Evolutionary conservation across 176 grass and related monocot species (phyloP).

Genomic region (Pontederia paniculata): DNA sequence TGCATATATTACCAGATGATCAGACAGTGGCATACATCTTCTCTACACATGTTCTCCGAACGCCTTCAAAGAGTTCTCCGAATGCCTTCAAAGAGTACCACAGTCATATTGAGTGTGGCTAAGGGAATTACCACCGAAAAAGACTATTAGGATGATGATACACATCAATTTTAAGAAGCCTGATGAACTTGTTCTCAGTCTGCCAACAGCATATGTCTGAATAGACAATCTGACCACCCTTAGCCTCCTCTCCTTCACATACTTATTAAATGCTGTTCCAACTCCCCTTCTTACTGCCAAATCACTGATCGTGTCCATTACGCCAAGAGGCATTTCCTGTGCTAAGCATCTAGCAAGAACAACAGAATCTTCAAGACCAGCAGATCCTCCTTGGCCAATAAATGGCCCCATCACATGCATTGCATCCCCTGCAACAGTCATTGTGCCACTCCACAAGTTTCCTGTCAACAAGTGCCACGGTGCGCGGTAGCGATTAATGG

Average conservation of each 20-base stretch:
- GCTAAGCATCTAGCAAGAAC: constrained; percentile 32
- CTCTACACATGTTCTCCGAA: no score
- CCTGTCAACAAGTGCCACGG: no score
- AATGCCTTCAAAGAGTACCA: constrained; percentile 19
- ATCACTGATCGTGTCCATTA: background rate
- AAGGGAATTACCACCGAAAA: constrained; percentile 19
- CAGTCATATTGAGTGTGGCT: constrained; percentile 30
- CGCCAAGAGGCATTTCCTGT: background rate
- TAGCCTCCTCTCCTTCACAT: constrained; percentile 26
- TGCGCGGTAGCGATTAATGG: no score
- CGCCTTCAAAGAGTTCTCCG: no score
- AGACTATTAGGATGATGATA: constrained; percentile 4
- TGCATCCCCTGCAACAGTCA: no score
- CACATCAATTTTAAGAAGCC: constrained; percentile 16
- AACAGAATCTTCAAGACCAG: constrained; percentile 28
- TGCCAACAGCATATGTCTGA: constrained; percentile 18
- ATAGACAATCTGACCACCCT: constrained; percentile 19
- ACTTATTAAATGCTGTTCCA: constrained; percentile 15
- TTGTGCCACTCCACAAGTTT: no score
- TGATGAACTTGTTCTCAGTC: background rate
- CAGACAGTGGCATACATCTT: no score
- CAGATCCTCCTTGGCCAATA: constrained; percentile 40
- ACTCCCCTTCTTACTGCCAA: constrained; percentile 2
- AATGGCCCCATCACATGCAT: constrained; percentile 38
- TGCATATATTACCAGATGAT: no score